Evolutionary conservation across 1,284 basidiomycete genomes (phyloP).

Genomic region (Cutaneotrichosporon cavernicola): DNA sequence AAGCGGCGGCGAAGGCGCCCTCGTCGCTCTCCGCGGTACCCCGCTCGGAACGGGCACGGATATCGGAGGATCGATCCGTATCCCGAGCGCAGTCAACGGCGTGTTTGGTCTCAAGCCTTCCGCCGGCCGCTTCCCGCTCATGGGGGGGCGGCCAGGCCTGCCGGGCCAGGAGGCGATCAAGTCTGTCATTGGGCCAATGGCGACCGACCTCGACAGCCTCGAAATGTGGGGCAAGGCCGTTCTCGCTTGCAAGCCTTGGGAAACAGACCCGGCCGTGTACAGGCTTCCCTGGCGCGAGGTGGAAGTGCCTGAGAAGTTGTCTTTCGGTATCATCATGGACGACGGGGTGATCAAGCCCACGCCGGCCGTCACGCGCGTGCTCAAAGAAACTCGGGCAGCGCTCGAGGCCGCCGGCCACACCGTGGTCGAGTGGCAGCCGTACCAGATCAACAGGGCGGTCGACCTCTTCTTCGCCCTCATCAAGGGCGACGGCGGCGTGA

Average conservation of each 20-base stretch:
- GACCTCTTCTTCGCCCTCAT: slow-evolving; percentile 12
- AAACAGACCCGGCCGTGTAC: slow-evolving; percentile 62
- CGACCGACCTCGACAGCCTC: slow-evolving; percentile 60
- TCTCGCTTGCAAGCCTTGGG: slow-evolving; percentile 61
- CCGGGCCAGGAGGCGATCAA: slow-evolving; percentile 66
- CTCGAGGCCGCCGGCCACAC: slow-evolving; percentile 65
- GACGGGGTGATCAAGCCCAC: slow-evolving; percentile 63
- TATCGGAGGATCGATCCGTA: slow-evolving; percentile 60
- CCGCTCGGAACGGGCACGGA: slow-evolving; percentile 53
- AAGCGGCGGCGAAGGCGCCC: slow-evolving; percentile 53
- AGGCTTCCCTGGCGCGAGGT: slow-evolving; percentile 64
- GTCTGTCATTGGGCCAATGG: slow-evolving; percentile 68
- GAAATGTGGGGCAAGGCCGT: slow-evolving; percentile 53
- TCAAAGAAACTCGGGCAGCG: slow-evolving; percentile 61
- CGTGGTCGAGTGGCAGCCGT: slow-evolving; percentile 49
- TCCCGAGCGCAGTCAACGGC: slow-evolving; percentile 21
- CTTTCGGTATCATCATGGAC: slow-evolving; percentile 49
- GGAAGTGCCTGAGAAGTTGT: slow-evolving; percentile 62
- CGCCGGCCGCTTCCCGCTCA: slow-evolving; percentile 19
- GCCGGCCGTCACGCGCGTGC: slow-evolving; percentile 64
- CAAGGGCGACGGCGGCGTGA: slow-evolving; percentile 23
- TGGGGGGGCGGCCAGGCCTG: slow-evolving; percentile 60
- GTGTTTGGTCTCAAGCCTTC: slow-evolving; percentile 23
- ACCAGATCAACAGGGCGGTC: slow-evolving; percentile 7
- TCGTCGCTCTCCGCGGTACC: slow-evolving; percentile 48